Evolutionary conservation across 169 alveolate genomes (phyloP).

Genomic region (Sarcocystis neurona): DNA sequence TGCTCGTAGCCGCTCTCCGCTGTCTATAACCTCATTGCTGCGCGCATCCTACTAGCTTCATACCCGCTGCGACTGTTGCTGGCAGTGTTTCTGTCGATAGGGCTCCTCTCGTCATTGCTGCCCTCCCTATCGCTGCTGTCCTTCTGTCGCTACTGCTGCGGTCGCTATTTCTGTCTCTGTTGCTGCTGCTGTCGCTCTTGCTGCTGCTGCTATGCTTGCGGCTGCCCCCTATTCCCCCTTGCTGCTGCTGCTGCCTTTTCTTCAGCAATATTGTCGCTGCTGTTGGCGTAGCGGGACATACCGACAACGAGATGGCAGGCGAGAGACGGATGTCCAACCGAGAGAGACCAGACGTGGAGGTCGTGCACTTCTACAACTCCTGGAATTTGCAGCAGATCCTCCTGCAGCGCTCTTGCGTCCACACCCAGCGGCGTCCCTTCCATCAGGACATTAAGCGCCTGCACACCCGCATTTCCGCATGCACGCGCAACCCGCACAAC

Average conservation of each 20-base stretch:
- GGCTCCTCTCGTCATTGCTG: no score
- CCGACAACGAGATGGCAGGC: constrained; percentile 90
- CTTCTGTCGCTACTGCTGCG: not conserved
- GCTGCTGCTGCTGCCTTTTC: not conserved
- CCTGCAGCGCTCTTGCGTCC: constrained; percentile 82
- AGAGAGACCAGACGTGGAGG: constrained; percentile 95
- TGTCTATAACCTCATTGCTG: no score
- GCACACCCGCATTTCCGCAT: no score
- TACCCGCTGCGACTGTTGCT: no score
- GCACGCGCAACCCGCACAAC: no score
- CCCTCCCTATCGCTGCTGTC: no score
- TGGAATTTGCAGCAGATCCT: constrained; percentile 79
- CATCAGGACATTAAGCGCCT: constrained; percentile 87
- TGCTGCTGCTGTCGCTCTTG: not conserved
- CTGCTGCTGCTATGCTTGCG: not conserved
- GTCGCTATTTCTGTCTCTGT: not conserved
- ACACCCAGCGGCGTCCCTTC: constrained; percentile 93
- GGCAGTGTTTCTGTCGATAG: no score
- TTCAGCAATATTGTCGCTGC: not conserved
- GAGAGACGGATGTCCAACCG: constrained; percentile 90
- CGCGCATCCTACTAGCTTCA: no score
- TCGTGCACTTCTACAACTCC: constrained; percentile 94
- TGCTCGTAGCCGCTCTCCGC: no score
- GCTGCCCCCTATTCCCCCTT: not conserved
- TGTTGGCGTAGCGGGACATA: constrained; percentile 60